These are phyloP conservation scores for Aureobasidium mangrovei DNA, from an alignment of 2,329 filamentous ascomycete species.

Conservation along the genomic window DNA sequence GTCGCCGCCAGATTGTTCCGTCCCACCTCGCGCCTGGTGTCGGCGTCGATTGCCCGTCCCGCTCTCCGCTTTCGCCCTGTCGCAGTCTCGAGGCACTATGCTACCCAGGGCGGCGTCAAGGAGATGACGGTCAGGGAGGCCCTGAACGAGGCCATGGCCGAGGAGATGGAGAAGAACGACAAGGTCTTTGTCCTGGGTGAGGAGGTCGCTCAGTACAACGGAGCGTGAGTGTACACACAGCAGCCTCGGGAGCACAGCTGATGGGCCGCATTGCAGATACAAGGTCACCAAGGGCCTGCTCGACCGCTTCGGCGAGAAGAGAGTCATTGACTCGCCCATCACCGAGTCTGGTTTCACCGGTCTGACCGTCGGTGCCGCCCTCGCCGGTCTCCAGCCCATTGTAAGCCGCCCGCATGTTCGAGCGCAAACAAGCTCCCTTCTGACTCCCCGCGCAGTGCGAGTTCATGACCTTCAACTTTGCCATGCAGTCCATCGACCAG, in stretches of 20 bases:
- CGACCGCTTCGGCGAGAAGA: slow-evolving; percentile 93
- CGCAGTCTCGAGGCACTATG: slow-evolving; percentile 46
- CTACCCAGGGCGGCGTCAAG: slow-evolving; percentile 57
- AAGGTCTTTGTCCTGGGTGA: slow-evolving; percentile 96
- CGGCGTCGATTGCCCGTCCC: slow-evolving; percentile 47
- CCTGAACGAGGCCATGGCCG: slow-evolving; percentile 92
- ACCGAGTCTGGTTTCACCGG: slow-evolving; percentile 94
- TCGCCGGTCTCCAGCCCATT: slow-evolving; percentile 88
- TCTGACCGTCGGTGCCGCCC: slow-evolving; percentile 86
- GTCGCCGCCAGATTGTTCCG: slow-evolving; percentile 54
- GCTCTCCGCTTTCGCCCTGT: slow-evolving; percentile 43
- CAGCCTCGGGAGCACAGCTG: slow-evolving; percentile 26
- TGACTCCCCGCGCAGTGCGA: slow-evolving; percentile 58
- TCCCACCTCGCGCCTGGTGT: slow-evolving; percentile 54
- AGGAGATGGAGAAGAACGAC: slow-evolving; percentile 88
- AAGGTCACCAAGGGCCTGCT: slow-evolving; percentile 98
- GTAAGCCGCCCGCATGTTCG: slow-evolving; percentile 45
- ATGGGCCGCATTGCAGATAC: slow-evolving; percentile 51
- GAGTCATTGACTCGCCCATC: slow-evolving; percentile 97
- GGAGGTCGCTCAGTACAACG: slow-evolving; percentile 99
- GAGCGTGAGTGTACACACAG: slow-evolving; percentile 52
- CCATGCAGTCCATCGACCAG: slow-evolving; percentile 99
- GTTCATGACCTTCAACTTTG: slow-evolving; percentile 99
- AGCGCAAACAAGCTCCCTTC: slow-evolving; percentile 10
- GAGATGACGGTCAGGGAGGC: slow-evolving; percentile 96